These are phyloP conservation scores for Moesziomyces parantarcticus DNA, from an alignment of 1,284 basidiomycete genomes.

Conservation along the genomic window DNA sequence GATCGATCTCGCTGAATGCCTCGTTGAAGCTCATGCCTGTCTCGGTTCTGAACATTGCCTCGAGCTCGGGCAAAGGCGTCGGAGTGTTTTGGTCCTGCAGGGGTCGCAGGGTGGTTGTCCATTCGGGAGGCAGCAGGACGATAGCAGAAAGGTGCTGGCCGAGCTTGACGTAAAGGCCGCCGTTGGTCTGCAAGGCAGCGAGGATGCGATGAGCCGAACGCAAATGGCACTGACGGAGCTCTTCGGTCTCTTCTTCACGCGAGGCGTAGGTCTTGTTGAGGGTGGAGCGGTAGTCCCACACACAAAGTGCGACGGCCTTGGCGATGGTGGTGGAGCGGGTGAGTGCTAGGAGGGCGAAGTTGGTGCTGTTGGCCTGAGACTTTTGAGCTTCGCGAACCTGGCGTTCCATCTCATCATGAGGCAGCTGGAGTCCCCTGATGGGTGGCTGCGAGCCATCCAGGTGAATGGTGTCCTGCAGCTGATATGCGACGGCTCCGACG, in stretches of 20 bases:
- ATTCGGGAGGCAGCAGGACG: constrained; percentile 81
- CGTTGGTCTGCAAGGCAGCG: constrained; percentile 73
- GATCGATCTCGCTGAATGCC: constrained; percentile 79
- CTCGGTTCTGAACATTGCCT: constrained; percentile 64
- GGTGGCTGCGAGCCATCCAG: constrained; percentile 45
- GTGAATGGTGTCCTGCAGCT: constrained; percentile 33
- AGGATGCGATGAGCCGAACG: constrained; percentile 64
- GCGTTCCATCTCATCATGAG: constrained; percentile 57
- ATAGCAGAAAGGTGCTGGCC: constrained; percentile 73
- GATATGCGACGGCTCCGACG: constrained; percentile 35
- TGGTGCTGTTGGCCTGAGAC: constrained; percentile 37
- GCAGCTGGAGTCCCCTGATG: constrained; percentile 41
- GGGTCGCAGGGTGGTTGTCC: constrained; percentile 75
- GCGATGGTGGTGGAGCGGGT: constrained; percentile 63
- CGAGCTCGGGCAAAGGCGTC: constrained; percentile 64
- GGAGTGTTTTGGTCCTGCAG: constrained; percentile 68
- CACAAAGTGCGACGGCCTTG: constrained; percentile 64
- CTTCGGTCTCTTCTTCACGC: constrained; percentile 49
- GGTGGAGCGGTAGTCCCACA: constrained; percentile 65
- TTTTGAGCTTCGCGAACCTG: constrained; percentile 54
- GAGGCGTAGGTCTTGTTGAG: constrained; percentile 55
- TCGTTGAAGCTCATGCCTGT: constrained; percentile 64
- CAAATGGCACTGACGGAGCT: constrained; percentile 63
- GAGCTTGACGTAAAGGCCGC: constrained; percentile 92
- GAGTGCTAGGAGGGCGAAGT: constrained; percentile 59